Conservation (phyloP, 208 protist genomes). For the Wallacemonas rigidus region DNA sequence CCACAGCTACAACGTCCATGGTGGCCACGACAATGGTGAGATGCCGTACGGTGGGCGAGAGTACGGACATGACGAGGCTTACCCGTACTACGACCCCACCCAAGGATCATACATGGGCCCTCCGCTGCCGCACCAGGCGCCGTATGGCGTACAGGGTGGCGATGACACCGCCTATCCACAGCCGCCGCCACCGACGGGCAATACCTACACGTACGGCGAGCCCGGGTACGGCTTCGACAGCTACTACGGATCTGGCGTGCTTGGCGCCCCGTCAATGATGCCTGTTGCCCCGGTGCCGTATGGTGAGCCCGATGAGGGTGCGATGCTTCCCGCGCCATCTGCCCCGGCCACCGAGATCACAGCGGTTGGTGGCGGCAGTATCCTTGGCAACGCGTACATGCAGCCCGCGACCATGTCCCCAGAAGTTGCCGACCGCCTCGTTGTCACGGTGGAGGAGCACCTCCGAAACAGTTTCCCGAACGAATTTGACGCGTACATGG, state of each 20-base stretch:
- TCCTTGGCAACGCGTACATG: slow-evolving; percentile 19
- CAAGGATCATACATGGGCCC: no score
- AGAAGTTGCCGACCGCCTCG: slow-evolving; percentile 34
- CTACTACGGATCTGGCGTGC: neutral
- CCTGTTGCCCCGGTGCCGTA: neutral
- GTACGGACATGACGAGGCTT: no score
- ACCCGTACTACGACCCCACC: no score
- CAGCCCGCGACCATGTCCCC: slow-evolving; percentile 12
- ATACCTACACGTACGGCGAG: slow-evolving; percentile 1
- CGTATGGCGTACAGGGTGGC: no score
- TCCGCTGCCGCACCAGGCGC: no score
- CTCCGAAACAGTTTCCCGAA: slow-evolving; percentile 45
- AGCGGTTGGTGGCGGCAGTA: slow-evolving; percentile 16
- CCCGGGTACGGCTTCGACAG: neutral
- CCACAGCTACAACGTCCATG: no score
- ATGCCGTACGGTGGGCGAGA: no score
- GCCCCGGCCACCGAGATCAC: neutral
- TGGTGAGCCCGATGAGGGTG: neutral
- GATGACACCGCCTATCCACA: no score
- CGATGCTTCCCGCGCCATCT: neutral
- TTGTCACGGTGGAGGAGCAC: slow-evolving; percentile 45
- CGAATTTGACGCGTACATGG: slow-evolving; percentile 15
- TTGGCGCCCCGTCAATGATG: neutral
- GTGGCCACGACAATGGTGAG: no score
- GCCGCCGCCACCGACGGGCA: no score